Evolutionary conservation across 331 rosid species (phyloP).

Genomic region (Phaseolus coccineus): DNA sequence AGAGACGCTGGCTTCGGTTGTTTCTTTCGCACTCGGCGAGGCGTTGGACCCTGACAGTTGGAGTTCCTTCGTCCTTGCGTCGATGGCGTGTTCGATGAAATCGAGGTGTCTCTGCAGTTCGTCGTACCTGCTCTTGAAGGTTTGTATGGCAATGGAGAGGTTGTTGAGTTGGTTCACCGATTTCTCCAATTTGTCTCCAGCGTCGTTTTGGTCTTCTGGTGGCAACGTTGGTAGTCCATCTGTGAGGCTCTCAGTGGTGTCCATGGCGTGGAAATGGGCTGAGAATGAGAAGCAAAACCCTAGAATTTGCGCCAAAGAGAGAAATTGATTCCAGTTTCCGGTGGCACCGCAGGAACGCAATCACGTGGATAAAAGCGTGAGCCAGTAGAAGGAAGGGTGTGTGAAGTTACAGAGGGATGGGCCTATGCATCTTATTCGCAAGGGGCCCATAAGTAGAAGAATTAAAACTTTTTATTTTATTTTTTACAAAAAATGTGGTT

Average conservation of each 20-base stretch:
- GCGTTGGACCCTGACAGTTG: background rate
- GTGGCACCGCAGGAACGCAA: background rate
- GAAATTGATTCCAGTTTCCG: background rate
- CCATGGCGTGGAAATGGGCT: background rate
- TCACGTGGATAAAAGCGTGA: conserved; percentile 25
- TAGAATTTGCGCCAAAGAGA: background rate
- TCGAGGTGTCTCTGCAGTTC: conserved; percentile 55
- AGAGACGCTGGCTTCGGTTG: background rate
- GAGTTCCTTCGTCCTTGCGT: background rate
- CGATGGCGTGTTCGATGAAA: conserved; percentile 44
- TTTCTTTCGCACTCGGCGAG: background rate
- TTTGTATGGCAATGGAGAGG: conserved; percentile 44
- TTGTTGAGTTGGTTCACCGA: conserved; percentile 50
- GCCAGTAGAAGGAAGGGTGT: background rate
- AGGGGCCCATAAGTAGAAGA: background rate
- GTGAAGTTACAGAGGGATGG: background rate
- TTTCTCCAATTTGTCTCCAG: conserved; percentile 32
- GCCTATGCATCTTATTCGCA: background rate
- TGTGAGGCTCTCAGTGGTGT: background rate
- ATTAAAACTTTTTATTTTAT: background rate
- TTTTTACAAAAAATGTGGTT: background rate
- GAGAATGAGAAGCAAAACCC: conserved; percentile 20
- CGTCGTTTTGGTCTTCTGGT: conserved; percentile 10
- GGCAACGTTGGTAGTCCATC: background rate
- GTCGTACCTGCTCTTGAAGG: conserved; percentile 50